These are phyloP conservation scores for Yamadazyma takamatsuzukensis DNA, from an alignment of 805 yeast species.

Conservation along the genomic window DNA sequence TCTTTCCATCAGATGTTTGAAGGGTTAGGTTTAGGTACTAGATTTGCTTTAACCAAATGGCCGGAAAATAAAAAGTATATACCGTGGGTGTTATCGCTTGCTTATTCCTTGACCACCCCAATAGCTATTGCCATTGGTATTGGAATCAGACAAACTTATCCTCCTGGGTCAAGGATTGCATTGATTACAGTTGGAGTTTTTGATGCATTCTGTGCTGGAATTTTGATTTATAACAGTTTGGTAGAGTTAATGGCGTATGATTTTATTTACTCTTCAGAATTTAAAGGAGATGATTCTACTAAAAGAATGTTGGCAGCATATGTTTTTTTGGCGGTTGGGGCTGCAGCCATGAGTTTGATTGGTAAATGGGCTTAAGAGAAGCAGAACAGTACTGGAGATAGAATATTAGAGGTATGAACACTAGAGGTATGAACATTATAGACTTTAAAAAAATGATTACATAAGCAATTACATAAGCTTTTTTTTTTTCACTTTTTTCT, in stretches of 20 bases:
- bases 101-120: conserved; percentile 30
- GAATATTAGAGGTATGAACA: no score
- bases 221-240: conserved; percentile 32
- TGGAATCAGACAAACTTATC: conserved; percentile 29
- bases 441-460: no score
- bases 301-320: conserved; percentile 20
- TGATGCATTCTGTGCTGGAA: conserved; percentile 33
- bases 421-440: no score
- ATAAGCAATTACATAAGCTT: no score
- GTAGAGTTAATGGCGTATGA: conserved; percentile 40
- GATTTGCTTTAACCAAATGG: conserved; percentile 40
- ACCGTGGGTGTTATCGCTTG: conserved; percentile 31
- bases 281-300: conserved; percentile 14
- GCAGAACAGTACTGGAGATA: no score
- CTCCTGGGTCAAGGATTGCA: conserved; percentile 30
- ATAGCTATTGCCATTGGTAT: conserved; percentile 34
- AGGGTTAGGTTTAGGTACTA: conserved; percentile 79
- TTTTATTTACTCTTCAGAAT: conserved; percentile 29
- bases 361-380: conserved; percentile 35
- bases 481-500: no score
- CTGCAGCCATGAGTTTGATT: conserved; percentile 29
- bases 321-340: conserved; percentile 21
- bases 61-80: conserved; percentile 24
- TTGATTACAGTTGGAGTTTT: conserved; percentile 31
- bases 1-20: conserved; percentile 76